Conservation (phyloP, 148 eudicot genomes). For the Beta vulgaris region DNA sequence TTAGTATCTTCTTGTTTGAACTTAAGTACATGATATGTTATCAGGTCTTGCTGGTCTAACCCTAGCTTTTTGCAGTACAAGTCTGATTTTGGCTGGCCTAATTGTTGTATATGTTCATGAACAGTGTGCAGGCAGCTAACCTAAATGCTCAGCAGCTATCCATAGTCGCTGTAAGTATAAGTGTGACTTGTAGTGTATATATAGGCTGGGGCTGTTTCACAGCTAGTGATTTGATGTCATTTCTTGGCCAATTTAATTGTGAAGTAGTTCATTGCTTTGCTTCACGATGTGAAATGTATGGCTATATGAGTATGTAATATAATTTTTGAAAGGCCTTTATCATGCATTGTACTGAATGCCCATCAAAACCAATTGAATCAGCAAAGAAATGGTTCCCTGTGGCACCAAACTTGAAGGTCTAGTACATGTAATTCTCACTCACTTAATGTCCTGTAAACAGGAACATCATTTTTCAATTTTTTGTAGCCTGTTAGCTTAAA, state of each 20-base stretch:
- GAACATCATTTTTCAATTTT: neutral
- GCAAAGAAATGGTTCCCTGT: neutral
- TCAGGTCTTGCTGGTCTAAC: neutral
- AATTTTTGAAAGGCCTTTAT: neutral
- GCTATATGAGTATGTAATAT: neutral
- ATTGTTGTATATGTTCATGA: conserved; percentile 7
- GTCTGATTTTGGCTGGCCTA: conserved; percentile 1
- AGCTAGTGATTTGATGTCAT: neutral
- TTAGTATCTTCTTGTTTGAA: conserved; percentile 27
- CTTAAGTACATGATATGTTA: neutral
- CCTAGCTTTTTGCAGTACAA: neutral
- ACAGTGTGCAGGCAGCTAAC: conserved; percentile 75
- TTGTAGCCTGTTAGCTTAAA: neutral
- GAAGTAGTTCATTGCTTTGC: neutral
- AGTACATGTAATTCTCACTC: neutral
- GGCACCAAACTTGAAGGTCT: neutral
- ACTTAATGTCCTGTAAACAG: neutral
- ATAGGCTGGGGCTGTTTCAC: conserved; percentile 4
- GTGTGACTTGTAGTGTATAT: neutral
- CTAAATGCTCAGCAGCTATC: conserved; percentile 90
- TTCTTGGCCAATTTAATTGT: neutral
- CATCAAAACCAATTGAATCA: neutral
- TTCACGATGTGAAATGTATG: neutral
- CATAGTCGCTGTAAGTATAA: conserved; percentile 70
- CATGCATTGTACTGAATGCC: neutral